Conservation (phyloP, 2,329 filamentous ascomycete species). For the Drechslerella dactyloides region DNA sequence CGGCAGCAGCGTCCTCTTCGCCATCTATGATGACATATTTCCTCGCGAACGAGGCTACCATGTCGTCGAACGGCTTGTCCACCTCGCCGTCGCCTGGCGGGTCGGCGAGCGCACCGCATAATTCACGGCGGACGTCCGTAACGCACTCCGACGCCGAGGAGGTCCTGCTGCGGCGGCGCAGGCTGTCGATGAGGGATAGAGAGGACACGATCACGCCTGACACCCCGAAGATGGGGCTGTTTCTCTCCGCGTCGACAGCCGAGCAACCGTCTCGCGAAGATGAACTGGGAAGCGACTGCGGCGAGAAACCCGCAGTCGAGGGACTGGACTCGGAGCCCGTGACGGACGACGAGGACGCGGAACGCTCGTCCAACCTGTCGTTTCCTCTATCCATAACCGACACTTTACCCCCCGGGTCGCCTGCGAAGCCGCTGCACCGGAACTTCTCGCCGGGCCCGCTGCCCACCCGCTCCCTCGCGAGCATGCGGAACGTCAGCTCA, state of each 20-base stretch:
- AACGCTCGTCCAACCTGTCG: constrained; percentile 44
- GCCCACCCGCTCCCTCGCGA: constrained; percentile 28
- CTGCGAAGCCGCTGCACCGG: constrained; percentile 27
- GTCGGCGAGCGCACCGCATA: constrained; percentile 35
- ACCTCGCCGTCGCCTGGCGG: constrained; percentile 54
- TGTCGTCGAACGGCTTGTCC: constrained; percentile 56
- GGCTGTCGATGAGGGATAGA: constrained; percentile 35
- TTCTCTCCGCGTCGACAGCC: constrained; percentile 13
- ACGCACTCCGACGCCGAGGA: constrained; percentile 25
- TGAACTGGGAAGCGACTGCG: constrained; percentile 30
- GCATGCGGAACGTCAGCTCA: constrained; percentile 30
- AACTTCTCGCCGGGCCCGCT: constrained; percentile 45
- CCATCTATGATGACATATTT: constrained; percentile 65
- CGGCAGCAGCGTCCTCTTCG: constrained; percentile 53
- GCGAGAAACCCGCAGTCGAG: constrained; percentile 21
- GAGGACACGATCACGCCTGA: constrained; percentile 41
- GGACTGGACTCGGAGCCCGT: constrained; percentile 37
- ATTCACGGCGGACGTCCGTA: constrained; percentile 19
- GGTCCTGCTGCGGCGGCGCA: constrained; percentile 17
- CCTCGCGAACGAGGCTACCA: constrained; percentile 62
- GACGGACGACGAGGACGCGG: constrained; percentile 45
- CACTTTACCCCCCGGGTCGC: constrained; percentile 41
- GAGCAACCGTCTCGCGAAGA: constrained; percentile 23
- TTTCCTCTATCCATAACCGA: constrained; percentile 50
- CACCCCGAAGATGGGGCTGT: constrained; percentile 28